These are phyloP conservation scores for Hemerocallis citrina DNA, from an alignment of 106 monocot species.

Conservation along the genomic window DNA sequence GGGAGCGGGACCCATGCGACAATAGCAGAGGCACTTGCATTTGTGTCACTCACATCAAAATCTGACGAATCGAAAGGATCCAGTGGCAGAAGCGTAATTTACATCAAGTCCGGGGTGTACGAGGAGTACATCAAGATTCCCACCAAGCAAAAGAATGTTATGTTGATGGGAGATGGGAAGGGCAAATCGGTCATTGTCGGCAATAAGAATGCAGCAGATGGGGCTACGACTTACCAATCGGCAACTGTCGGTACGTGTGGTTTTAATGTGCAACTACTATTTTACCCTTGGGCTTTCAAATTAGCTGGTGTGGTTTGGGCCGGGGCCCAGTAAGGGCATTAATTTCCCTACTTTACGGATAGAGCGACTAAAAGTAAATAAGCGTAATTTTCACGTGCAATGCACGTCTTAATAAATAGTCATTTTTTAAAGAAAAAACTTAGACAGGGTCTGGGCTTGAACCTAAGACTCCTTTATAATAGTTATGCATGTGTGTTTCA, in stretches of 20 bases:
- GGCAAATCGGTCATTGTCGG: conserved; percentile 57
- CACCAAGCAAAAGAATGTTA: conserved; percentile 66
- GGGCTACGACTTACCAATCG: conserved; percentile 50
- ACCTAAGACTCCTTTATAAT: no score
- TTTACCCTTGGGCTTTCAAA: neutral
- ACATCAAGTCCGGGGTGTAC: conserved; percentile 76
- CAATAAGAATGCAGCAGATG: conserved; percentile 28
- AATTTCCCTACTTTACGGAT: neutral
- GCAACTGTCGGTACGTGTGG: conserved; percentile 73
- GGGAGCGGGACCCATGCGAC: conserved; percentile 55
- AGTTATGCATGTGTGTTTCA: no score
- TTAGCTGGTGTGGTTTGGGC: neutral
- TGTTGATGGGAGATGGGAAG: conserved; percentile 83
- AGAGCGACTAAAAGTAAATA: neutral
- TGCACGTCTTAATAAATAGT: no score
- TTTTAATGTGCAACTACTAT: neutral
- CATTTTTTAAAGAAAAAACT: no score
- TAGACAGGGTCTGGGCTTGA: no score
- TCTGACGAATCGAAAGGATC: no score
- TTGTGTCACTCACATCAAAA: conserved; percentile 13
- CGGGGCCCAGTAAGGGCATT: no score
- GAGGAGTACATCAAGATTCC: conserved; percentile 49
- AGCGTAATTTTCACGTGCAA: no score
- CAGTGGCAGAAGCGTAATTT: conserved; percentile 39
- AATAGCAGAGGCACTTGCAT: conserved; percentile 57